Conservation (phyloP, 2,329 filamentous ascomycete genomes). For the Ascocoryne sarcoides region DNA sequence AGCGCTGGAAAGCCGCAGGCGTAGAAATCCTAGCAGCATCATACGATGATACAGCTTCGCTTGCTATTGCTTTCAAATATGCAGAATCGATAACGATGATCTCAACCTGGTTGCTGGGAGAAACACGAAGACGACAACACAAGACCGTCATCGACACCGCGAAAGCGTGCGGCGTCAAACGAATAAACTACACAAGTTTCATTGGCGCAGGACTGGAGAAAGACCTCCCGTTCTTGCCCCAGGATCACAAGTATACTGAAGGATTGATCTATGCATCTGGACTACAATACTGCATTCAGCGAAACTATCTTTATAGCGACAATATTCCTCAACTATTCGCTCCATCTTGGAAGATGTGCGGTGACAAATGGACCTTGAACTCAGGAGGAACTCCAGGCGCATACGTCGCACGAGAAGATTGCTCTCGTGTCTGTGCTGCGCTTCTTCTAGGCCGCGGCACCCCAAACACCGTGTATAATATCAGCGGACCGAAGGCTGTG, state of each 20-base stretch:
- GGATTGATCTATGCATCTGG: slow-evolving; percentile 11
- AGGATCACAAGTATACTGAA: slow-evolving; percentile 19
- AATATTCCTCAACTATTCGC: slow-evolving; percentile 15
- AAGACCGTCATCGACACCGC: slow-evolving; percentile 15
- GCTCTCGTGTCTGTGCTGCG: slow-evolving; percentile 14
- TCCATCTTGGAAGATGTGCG: slow-evolving; percentile 13
- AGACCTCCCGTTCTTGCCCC: slow-evolving; percentile 15
- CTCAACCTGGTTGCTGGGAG: slow-evolving; percentile 15
- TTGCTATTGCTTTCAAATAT: slow-evolving; percentile 2
- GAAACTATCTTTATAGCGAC: slow-evolving; percentile 19
- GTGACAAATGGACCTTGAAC: slow-evolving; percentile 17
- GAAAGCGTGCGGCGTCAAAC: slow-evolving; percentile 10
- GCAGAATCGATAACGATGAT: slow-evolving; percentile 19
- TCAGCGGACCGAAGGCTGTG: slow-evolving; percentile 15
- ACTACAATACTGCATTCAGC: slow-evolving; percentile 17
- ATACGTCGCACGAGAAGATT: slow-evolving; percentile 20
- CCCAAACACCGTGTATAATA: slow-evolving; percentile 9
- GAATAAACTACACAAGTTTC: slow-evolving; percentile 19
- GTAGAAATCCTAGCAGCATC: background rate
- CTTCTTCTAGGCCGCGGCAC: slow-evolving; percentile 14
- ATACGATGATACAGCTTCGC: background rate
- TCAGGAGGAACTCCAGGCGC: slow-evolving; percentile 10
- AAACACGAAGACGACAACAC: slow-evolving; percentile 12
- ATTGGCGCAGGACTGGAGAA: slow-evolving; percentile 14
- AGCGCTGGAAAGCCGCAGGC: background rate